phyloP scores from a whole-genome alignment of 2,329 filamentous ascomycete species.

The Pseudogymnoascus sp. region DNA sequence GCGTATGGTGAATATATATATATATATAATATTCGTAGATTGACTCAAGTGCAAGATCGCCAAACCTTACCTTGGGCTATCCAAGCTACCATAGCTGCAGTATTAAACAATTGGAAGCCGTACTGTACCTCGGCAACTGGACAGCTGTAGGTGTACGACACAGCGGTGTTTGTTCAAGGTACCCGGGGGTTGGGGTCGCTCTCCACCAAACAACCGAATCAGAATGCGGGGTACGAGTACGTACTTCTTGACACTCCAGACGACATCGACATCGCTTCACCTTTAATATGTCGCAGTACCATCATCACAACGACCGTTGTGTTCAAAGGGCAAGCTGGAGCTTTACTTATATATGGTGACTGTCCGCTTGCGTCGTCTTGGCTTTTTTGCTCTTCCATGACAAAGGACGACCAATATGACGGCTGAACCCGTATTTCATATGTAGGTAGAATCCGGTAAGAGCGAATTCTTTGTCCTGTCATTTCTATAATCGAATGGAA shows the following conservation, averaged over 20 bases:
- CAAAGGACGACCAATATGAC: background rate
- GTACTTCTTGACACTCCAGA: background rate
- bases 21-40: background rate
- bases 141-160: background rate
- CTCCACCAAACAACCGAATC: constrained; percentile 4
- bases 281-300: background rate
- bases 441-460: background rate
- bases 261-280: background rate
- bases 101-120: constrained; percentile 1
- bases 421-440: background rate
- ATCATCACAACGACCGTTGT: background rate
- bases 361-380: background rate
- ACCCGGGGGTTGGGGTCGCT: background rate
- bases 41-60: background rate
- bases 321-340: background rate
- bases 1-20: background rate
- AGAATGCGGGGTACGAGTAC: constrained; percentile 1
- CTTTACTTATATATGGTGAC: background rate
- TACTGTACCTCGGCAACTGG: background rate
- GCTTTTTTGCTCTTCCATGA: background rate
- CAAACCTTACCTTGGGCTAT: background rate
- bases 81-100: background rate
- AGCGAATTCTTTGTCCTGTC: background rate
- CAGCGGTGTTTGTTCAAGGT: background rate
- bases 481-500: background rate